Percentiles rank a stretch among this genome's conserved stretches.
Conservation (phyloP, 1,284 basidiomycete genomes). For the Fereydounia khargensis region DNA sequence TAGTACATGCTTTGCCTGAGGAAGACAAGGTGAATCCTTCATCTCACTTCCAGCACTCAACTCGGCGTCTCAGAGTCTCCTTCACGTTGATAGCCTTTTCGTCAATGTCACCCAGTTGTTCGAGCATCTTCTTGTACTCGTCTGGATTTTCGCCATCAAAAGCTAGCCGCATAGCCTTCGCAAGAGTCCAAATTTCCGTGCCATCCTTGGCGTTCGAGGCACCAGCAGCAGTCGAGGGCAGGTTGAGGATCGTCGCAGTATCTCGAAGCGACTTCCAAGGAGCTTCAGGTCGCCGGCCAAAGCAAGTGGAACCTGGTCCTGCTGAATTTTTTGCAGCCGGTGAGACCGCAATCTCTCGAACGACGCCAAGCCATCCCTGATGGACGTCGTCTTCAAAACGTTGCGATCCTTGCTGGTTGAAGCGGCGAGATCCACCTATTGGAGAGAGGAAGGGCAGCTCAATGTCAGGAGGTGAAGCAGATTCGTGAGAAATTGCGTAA, state of each 20-base stretch:
- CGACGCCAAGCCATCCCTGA: slow-evolving; percentile 45
- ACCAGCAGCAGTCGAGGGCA: slow-evolving; percentile 10
- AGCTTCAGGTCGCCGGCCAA: slow-evolving; percentile 34
- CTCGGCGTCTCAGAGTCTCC: no score
- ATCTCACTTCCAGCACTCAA: no score
- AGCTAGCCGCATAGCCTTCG: no score
- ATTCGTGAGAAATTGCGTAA: slow-evolving; percentile 2
- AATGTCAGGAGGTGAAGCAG: neutral
- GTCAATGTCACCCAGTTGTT: no score
- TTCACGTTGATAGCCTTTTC: no score
- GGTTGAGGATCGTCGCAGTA: slow-evolving; percentile 5
- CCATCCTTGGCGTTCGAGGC: no score
- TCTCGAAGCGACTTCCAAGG: slow-evolving; percentile 28
- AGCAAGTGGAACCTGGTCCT: slow-evolving; percentile 2
- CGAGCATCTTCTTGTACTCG: no score
- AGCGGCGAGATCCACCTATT: slow-evolving; percentile 13
- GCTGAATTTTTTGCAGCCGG: no score
- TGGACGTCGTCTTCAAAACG: slow-evolving; percentile 33
- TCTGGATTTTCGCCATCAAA: no score
- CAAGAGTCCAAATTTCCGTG: no score
- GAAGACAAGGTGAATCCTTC: no score
- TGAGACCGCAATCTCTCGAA: slow-evolving; percentile 7
- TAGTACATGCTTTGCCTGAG: no score
- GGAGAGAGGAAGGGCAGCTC: neutral
- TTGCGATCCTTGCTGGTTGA: slow-evolving; percentile 8